A percentile compares a stretch with the other conserved stretches of the same genome.
Evolutionary conservation across 306 rosid genomes (phyloP).

Genomic region (Albizia julibrissin): DNA sequence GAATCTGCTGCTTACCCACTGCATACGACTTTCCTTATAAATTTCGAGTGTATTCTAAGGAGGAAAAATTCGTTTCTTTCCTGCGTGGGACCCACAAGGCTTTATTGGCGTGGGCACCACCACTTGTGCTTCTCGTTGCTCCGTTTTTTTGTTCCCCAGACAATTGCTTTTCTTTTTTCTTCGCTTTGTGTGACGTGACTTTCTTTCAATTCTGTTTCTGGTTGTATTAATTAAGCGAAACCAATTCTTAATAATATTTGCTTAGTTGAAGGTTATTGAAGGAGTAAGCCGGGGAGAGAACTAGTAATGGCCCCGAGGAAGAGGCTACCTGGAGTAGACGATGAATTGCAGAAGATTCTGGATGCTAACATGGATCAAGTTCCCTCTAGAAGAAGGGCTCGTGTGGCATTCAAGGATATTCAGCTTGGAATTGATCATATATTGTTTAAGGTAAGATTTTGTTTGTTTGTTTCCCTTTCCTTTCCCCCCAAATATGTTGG

Average conservation of each 20-base stretch:
- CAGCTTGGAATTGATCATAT: slow-evolving; percentile 87
- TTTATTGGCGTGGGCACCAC: slow-evolving; percentile 4
- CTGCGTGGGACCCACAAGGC: slow-evolving; percentile 39
- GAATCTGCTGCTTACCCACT: not conserved
- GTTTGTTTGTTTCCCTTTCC: not conserved
- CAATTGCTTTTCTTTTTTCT: not conserved
- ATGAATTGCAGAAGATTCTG: slow-evolving; percentile 60
- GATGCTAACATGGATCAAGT: slow-evolving; percentile 72
- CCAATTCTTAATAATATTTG: slow-evolving; percentile 22
- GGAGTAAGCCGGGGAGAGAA: slow-evolving; percentile 4
- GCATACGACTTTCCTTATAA: not conserved
- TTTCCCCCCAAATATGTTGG: not conserved
- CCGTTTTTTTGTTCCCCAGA: not conserved
- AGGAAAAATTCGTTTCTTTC: not conserved
- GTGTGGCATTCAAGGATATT: slow-evolving; percentile 73
- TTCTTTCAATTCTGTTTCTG: slow-evolving; percentile 14
- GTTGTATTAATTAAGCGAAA: slow-evolving; percentile 17
- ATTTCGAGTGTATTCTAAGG: not conserved
- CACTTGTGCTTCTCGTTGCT: slow-evolving; percentile 2
- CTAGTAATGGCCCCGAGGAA: slow-evolving; percentile 39
- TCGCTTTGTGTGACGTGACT: not conserved
- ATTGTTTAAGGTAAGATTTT: slow-evolving; percentile 61
- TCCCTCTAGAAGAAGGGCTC: slow-evolving; percentile 73
- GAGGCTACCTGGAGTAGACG: slow-evolving; percentile 57
- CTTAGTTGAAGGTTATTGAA: slow-evolving; percentile 30